These are phyloP conservation scores for Citrus sp. DNA, from an alignment of 345 rosid genomes.

Conservation along the genomic window DNA sequence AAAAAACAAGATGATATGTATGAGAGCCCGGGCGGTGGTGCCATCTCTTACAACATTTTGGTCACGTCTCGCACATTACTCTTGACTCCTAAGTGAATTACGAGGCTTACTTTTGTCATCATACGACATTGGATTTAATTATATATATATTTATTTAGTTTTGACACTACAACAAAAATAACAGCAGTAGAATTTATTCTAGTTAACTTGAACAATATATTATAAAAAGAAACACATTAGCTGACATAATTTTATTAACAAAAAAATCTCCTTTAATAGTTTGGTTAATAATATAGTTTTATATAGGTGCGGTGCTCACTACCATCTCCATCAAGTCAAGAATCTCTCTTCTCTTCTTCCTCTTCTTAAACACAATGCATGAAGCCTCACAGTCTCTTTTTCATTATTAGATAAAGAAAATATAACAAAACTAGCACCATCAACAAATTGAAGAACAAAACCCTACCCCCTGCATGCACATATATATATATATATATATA, in stretches of 20 bases:
- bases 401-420: not conserved
- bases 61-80: not conserved
- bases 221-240: not conserved
- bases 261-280: not conserved
- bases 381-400: not conserved
- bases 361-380: not conserved
- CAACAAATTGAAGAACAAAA: not conserved
- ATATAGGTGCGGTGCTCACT: not conserved
- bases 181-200: slow-evolving; percentile 9
- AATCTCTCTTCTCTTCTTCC: not conserved
- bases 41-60: not conserved
- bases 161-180: too few relatives aligned
- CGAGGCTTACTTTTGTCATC: not conserved
- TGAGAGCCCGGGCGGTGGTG: not conserved
- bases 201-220: not conserved
- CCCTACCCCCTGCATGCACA: too few relatives aligned
- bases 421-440: not conserved
- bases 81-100: not conserved
- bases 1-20: not conserved
- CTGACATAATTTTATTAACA: not conserved
- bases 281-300: not conserved
- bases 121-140: not conserved
- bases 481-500: too few relatives aligned
- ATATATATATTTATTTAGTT: not conserved
- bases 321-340: not conserved